phyloP scores from a whole-genome alignment of 371 early-diverging fungal species.

The Basidiobolus meristosporus region DNA sequence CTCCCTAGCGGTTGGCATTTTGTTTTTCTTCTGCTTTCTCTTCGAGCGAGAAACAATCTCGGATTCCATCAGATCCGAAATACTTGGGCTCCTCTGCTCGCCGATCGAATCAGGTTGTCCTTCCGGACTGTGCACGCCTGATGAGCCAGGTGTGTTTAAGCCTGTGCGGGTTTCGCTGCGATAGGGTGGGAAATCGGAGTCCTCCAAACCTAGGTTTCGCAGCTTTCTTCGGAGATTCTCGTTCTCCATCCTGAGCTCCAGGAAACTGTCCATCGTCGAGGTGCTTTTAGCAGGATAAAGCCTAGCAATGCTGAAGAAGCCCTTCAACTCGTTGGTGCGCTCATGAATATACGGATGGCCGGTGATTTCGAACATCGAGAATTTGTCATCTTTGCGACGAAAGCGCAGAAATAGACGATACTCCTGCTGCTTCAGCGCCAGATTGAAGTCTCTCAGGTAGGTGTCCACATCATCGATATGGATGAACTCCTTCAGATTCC shows the following conservation, averaged over 20 bases:
- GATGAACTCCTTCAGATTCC: constrained; percentile 25
- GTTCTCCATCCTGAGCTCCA: constrained; percentile 31
- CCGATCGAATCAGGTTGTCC: no score
- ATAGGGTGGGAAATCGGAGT: no score
- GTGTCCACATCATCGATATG: constrained; percentile 34
- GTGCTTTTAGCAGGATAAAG: constrained; percentile 22
- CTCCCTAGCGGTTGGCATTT: no score
- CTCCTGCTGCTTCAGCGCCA: constrained; percentile 17
- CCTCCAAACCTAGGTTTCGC: constrained; percentile 7
- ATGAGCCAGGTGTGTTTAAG: no score
- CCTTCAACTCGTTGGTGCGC: constrained; percentile 10
- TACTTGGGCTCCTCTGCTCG: no score
- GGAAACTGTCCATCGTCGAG: constrained; percentile 21
- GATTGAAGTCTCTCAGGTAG: constrained; percentile 19
- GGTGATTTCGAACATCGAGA: constrained; percentile 20
- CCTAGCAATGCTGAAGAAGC: constrained; percentile 29
- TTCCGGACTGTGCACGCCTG: no score
- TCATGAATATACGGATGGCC: constrained; percentile 19
- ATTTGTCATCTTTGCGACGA: constrained; percentile 21
- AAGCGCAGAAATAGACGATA: constrained; percentile 22
- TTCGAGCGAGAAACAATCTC: no score
- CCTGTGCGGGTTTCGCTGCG: no score
- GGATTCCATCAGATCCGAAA: no score
- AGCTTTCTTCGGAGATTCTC: constrained; percentile 17
- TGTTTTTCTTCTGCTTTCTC: no score